These are phyloP conservation scores for Candida caryicola DNA, from an alignment of 805 yeast species.

Conservation along the genomic window DNA sequence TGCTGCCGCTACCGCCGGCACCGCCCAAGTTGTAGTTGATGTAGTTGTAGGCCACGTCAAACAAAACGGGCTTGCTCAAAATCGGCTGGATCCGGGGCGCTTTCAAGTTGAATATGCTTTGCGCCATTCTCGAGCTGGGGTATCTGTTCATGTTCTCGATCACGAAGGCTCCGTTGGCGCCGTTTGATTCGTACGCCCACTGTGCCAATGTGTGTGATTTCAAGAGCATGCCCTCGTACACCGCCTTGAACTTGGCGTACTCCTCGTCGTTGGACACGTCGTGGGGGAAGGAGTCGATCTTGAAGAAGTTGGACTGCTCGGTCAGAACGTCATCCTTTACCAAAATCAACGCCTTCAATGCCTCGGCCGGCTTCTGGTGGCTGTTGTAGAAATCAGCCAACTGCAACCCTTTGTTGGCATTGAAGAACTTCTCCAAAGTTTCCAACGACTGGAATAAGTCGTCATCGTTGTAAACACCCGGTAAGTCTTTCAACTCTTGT, in stretches of 20 bases:
- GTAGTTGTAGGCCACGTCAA: conserved; percentile 86
- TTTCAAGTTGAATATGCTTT: conserved; percentile 18
- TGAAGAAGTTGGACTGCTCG: conserved; percentile 18
- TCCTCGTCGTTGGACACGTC: conserved; percentile 38
- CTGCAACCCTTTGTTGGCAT: conserved; percentile 39
- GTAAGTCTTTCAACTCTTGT: conserved; percentile 67
- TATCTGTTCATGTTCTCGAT: conserved; percentile 45
- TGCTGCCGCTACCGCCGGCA: conserved; percentile 8
- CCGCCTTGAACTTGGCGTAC: conserved; percentile 20
- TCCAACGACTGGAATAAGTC: conserved; percentile 55
- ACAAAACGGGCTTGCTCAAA: conserved; percentile 82
- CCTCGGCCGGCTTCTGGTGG: conserved; percentile 40
- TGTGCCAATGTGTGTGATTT: conserved; percentile 48
- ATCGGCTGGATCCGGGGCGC: conserved; percentile 50
- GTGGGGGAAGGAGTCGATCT: conserved; percentile 42
- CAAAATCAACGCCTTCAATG: conserved; percentile 42
- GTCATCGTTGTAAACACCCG: conserved; percentile 90
- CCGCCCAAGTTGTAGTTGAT: conserved; percentile 47
- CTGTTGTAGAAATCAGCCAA: conserved; percentile 47
- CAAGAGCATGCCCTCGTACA: conserved; percentile 15
- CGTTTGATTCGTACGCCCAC: conserved; percentile 29
- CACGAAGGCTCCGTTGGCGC: conserved; percentile 22
- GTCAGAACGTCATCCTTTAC: conserved; percentile 18
- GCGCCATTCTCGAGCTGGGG: conserved; percentile 28
- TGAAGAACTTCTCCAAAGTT: conserved; percentile 46